Conservation (phyloP, 345 rosid genomes). For the Nasturtium officinale region DNA sequence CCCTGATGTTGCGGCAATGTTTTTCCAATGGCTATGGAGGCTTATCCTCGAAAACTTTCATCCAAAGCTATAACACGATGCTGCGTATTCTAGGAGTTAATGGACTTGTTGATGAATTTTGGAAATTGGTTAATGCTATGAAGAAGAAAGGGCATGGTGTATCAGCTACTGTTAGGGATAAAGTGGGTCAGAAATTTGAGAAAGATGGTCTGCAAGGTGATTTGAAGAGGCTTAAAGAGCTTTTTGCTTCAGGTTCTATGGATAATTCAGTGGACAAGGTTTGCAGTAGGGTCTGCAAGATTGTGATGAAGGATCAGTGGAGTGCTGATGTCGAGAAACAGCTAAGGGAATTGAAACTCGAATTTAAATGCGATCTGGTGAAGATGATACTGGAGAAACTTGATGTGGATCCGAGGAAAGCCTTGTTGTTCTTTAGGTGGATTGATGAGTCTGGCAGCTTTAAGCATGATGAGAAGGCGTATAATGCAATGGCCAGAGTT, state of each 20-base stretch:
- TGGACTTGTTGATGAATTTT: too few species aligned
- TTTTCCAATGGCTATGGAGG: too few species aligned
- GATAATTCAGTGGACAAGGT: constrained; percentile 59
- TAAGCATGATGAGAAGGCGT: constrained; percentile 60
- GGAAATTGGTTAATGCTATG: too few species aligned
- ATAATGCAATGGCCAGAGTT: constrained; percentile 72
- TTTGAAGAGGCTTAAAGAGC: constrained; percentile 58
- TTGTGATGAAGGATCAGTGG: constrained; percentile 76
- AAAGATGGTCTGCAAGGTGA: constrained; percentile 59
- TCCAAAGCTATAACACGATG: too few species aligned
- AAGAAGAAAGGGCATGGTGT: too few species aligned
- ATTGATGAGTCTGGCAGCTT: constrained; percentile 56
- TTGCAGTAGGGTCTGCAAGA: constrained; percentile 62
- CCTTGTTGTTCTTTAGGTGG: constrained; percentile 80
- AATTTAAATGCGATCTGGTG: constrained; percentile 55
- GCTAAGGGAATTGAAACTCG: constrained; percentile 51
- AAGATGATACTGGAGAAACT: constrained; percentile 64
- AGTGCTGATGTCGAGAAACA: constrained; percentile 57
- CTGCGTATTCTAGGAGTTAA: too few species aligned
- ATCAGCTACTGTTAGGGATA: too few species aligned
- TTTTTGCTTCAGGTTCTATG: constrained; percentile 66
- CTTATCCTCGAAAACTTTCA: too few species aligned
- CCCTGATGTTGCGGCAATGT: too few species aligned
- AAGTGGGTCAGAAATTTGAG: constrained; percentile 57
- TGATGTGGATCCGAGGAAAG: constrained; percentile 66